phyloP scores from a whole-genome alignment of 2,329 filamentous ascomycete species.

The Colletotrichum siamense region DNA sequence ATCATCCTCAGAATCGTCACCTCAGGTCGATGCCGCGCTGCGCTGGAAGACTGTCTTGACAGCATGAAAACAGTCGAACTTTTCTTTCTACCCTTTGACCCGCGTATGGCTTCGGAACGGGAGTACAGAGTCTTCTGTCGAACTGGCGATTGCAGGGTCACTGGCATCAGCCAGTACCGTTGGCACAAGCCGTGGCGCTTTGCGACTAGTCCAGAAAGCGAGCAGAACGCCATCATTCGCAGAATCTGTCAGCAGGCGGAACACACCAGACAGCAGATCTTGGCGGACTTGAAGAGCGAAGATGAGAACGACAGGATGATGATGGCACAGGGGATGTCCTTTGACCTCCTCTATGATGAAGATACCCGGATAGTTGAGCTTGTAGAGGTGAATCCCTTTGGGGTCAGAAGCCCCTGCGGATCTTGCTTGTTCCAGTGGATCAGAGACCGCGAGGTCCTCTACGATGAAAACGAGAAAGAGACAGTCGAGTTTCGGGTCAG shows the following conservation, averaged over 20 bases:
- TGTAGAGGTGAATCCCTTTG: constrained; percentile 53
- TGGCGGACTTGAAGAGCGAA: neutral
- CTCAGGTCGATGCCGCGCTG: neutral
- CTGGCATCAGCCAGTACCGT: constrained; percentile 44
- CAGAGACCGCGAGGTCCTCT: constrained; percentile 38
- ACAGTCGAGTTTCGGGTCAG: neutral
- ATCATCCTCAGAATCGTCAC: neutral
- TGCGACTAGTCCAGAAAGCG: neutral
- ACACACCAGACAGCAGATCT: neutral
- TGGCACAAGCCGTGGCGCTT: constrained; percentile 43
- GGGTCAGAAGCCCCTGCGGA: constrained; percentile 46
- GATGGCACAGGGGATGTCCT: constrained; percentile 42
- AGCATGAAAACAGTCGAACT: neutral
- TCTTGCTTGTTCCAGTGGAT: constrained; percentile 53
- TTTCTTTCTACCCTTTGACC: neutral
- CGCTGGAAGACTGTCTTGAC: neutral
- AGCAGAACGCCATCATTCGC: neutral
- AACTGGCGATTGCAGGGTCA: constrained; percentile 34
- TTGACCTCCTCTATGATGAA: constrained; percentile 46
- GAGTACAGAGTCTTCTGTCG: constrained; percentile 52
- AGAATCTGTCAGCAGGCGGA: neutral
- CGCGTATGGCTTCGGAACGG: constrained; percentile 36
- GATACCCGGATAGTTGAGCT: constrained; percentile 30
- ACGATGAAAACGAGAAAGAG: constrained; percentile 29
- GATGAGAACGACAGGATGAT: neutral